These are phyloP conservation scores for Strigomonas galati DNA, from an alignment of 208 protist species.

Conservation along the genomic window DNA sequence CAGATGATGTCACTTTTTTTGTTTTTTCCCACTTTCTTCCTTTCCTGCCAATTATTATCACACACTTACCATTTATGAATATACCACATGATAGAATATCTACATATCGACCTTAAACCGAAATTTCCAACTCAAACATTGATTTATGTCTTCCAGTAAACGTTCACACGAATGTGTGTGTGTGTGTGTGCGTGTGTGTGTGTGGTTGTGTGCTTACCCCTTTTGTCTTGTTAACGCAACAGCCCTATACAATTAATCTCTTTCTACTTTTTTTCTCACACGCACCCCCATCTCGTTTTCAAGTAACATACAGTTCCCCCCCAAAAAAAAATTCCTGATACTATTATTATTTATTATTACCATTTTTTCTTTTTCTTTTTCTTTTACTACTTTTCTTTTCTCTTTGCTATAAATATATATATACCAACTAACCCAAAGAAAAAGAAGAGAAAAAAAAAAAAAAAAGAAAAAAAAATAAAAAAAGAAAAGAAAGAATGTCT, in stretches of 20 bases:
- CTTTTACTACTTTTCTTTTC: not conserved
- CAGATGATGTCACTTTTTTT: not conserved
- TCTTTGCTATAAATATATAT: not conserved
- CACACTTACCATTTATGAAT: not conserved
- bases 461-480: not conserved
- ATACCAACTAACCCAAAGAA: not conserved
- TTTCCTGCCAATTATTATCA: not conserved
- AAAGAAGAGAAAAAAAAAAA: too few species aligned
- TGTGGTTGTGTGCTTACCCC: too few species aligned
- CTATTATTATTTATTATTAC: conserved; percentile 1
- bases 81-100: too few species aligned
- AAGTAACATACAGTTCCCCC: too few species aligned
- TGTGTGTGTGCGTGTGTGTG: too few species aligned
- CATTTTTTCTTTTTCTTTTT: conserved; percentile 12
- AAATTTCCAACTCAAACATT: too few species aligned
- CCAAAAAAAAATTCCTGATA: too few species aligned
- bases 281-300: not conserved
- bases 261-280: conserved; percentile 3
- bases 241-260: too few species aligned
- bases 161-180: too few species aligned
- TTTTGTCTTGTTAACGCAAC: too few species aligned
- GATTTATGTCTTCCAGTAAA: too few species aligned
- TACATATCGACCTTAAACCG: too few species aligned
- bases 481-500: conserved; percentile 16
- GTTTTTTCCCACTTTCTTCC: not conserved